Base-by-base conservation (phyloP, 257 asterid genomes). In the Pogostemon cablin region DNA sequence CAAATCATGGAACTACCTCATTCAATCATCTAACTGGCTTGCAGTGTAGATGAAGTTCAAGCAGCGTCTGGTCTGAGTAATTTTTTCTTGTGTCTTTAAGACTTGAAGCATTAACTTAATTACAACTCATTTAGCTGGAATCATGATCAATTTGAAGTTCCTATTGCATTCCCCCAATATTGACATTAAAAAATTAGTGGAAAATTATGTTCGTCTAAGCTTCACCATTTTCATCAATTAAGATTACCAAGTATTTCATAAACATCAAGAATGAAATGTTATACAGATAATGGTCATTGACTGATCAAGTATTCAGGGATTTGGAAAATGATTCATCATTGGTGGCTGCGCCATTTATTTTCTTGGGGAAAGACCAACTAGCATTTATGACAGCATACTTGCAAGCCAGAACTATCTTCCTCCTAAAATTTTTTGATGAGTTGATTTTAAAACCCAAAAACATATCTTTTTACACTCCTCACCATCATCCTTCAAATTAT, bases 11-110 rank as follows among this genome's bases (percentile, higher is more conserved):
- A 54, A 37, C 60, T 8, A 49, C 1, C 25, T 34, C 11, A 20
- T 61, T 67, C 39, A 34, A 15, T 25, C 57, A 72, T 25, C 54
- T 12, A 66, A 55, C n/a, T 37, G 59, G 58, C 62, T 34, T 68
- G 20, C 57, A 57, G 47, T 54, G 39, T 20, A 57, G 37, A 39
- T 4, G 11, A 8, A 20, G 55, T 40, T 41, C 38, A 40, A 48
- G 15, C 8, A 60, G 3, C 52, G 15, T 20, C 34, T 54, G 49
- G 11, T 34, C 49, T 2, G 20, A 65, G 34, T 8, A 32, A 44
- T 67, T 49, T 7, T 20, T n/a, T 56, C 20, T 20, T 7, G 20
- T 39, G 54, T 32, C 35, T 25, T 7, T 47, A 44, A 48, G 32
- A 25, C 32, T 25, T 25, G 32, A 25, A 25, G 32, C 32, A 25